Percentiles rank a stretch among this genome's conserved stretches.
These are phyloP conservation scores for Penicillium sp. DNA, from an alignment of 2,329 filamentous ascomycete species.

Conservation along the genomic window DNA sequence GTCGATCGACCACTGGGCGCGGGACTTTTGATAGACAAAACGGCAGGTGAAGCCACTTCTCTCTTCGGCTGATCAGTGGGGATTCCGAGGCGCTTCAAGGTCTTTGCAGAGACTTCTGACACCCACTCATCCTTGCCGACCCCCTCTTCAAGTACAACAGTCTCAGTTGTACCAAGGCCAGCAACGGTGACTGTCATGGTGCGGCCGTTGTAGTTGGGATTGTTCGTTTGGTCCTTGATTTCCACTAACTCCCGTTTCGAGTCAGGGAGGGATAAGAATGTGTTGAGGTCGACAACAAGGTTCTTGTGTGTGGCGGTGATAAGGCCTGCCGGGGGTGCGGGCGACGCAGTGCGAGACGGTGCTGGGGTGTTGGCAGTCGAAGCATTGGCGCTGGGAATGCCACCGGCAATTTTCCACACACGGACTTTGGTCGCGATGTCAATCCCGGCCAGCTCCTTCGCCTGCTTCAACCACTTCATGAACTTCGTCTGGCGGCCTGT, in stretches of 20 bases:
- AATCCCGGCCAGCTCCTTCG: constrained; percentile 69
- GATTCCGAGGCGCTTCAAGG: constrained; percentile 53
- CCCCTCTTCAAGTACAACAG: constrained; percentile 81
- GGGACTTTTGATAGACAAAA: constrained; percentile 39
- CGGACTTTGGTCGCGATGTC: constrained; percentile 72
- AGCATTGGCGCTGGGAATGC: constrained; percentile 46
- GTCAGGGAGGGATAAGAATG: constrained; percentile 64
- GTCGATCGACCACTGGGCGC: constrained; percentile 64
- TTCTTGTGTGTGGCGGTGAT: constrained; percentile 45
- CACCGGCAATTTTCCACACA: constrained; percentile 64
- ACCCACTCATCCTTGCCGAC: constrained; percentile 60
- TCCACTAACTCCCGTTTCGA: constrained; percentile 64
- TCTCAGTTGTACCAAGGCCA: constrained; percentile 70
- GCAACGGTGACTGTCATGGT: constrained; percentile 61
- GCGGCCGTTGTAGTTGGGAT: constrained; percentile 75
- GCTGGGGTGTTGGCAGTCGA: constrained; percentile 46
- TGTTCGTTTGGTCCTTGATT: constrained; percentile 67
- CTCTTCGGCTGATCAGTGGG: constrained; percentile 37
- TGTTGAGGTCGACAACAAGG: constrained; percentile 62
- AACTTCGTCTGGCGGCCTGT: constrained; percentile 70
- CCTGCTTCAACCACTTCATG: constrained; percentile 71
- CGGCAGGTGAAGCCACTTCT: constrained; percentile 32
- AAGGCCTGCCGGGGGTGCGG: constrained; percentile 44
- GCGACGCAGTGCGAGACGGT: constrained; percentile 44
- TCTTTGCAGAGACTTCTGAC: constrained; percentile 49